These are phyloP conservation scores for Metarhizium rileyi DNA, from an alignment of 2,329 filamentous ascomycete genomes.

Conservation along the genomic window DNA sequence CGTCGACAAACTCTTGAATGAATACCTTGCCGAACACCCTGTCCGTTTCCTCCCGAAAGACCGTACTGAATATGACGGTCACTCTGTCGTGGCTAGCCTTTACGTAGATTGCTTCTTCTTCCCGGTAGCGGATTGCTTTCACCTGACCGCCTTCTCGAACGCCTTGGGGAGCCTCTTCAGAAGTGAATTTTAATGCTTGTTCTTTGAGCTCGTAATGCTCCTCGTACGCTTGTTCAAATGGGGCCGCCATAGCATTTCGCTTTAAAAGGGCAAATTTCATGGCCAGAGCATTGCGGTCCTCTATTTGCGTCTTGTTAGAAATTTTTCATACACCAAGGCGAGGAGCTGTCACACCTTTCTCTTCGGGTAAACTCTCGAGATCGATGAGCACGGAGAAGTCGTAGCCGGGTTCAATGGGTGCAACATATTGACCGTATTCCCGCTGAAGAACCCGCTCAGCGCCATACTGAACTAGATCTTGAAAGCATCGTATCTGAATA, in stretches of 20 bases:
- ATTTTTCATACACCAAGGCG: neutral
- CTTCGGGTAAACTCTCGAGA: constrained; percentile 72
- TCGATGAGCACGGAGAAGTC: constrained; percentile 93
- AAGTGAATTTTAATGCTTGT: constrained; percentile 84
- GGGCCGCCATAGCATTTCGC: constrained; percentile 97
- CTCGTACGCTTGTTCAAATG: constrained; percentile 93
- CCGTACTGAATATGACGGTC: constrained; percentile 96
- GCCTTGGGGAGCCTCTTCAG: constrained; percentile 87
- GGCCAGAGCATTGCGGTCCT: constrained; percentile 78
- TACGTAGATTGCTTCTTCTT: constrained; percentile 98
- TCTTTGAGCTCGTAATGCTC: constrained; percentile 81
- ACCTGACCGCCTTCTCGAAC: constrained; percentile 82
- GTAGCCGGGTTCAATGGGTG: constrained; percentile 78
- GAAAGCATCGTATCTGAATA: constrained; percentile 88
- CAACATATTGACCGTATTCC: constrained; percentile 90
- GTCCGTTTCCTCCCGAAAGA: constrained; percentile 97
- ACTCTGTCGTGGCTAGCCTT: constrained; percentile 96
- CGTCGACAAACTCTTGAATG: constrained; percentile 97
- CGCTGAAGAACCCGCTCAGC: constrained; percentile 84
- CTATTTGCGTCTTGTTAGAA: constrained; percentile 29
- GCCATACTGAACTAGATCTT: constrained; percentile 85
- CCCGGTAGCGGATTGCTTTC: constrained; percentile 95
- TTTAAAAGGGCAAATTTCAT: constrained; percentile 84
- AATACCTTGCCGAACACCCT: constrained; percentile 97
- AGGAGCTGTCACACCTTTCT: constrained; percentile 47